These are phyloP conservation scores for Silene noctiflora DNA, from an alignment of 179 eudicot genomes.

Conservation along the genomic window DNA sequence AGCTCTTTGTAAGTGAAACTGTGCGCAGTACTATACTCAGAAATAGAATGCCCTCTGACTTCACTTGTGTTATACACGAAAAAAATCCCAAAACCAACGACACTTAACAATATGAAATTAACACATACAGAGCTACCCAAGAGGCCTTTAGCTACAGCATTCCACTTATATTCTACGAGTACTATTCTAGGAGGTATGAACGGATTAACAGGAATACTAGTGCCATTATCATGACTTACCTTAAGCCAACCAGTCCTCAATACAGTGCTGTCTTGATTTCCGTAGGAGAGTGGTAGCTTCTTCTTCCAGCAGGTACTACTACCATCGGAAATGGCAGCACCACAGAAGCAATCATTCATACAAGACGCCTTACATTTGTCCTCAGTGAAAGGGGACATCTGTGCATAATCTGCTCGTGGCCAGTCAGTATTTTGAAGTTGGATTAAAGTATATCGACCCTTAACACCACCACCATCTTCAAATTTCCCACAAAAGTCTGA, in stretches of 20 bases:
- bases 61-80: conserved; percentile 7
- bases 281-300: conserved; percentile 39
- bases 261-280: conserved; percentile 19
- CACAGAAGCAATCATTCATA: conserved; percentile 43
- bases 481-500: conserved; percentile 10
- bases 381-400: conserved; percentile 18
- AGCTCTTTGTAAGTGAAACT: conserved; percentile 35
- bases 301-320: conserved; percentile 39
- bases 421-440: conserved; percentile 31
- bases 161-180: conserved; percentile 9
- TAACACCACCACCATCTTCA: neutral
- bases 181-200: neutral
- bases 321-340: conserved; percentile 23
- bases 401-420: conserved; percentile 37
- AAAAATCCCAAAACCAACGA: conserved; percentile 13
- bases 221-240: conserved; percentile 13
- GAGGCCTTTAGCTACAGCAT: neutral
- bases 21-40: conserved; percentile 15
- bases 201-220: neutral
- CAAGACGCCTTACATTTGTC: conserved; percentile 36
- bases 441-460: conserved; percentile 17
- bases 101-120: conserved; percentile 18
- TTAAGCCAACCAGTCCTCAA: conserved; percentile 30
- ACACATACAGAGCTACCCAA: conserved; percentile 13
- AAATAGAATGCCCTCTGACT: neutral